Conservation (phyloP, 768 basidiomycete species). For the Calvatia gigantea region DNA sequence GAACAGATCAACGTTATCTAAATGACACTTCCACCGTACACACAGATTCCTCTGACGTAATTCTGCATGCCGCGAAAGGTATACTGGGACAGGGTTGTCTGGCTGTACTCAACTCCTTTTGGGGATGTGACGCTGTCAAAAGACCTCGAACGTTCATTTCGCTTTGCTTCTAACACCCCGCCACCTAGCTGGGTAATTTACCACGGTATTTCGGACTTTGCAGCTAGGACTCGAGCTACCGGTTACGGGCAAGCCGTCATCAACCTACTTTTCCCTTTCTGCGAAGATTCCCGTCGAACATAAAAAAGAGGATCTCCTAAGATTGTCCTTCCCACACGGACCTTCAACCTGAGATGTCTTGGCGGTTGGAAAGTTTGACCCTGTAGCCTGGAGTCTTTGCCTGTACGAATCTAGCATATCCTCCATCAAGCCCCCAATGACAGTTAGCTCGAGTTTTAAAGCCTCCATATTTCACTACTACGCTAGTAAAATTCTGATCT, state of each 20-base stretch:
- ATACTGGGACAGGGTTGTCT: neutral
- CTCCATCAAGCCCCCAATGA: too few relatives aligned
- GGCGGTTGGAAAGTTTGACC: neutral
- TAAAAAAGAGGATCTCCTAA: too few relatives aligned
- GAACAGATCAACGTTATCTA: too few relatives aligned
- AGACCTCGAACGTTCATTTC: neutral
- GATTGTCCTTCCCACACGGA: neutral
- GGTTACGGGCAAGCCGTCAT: too few relatives aligned
- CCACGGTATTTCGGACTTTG: neutral
- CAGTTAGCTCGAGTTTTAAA: too few relatives aligned
- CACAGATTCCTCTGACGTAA: too few relatives aligned
- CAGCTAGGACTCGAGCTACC: neutral
- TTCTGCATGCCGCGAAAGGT: neutral
- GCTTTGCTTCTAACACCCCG: neutral
- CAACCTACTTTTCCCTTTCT: neutral
- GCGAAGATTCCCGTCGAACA: neutral
- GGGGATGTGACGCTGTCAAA: neutral
- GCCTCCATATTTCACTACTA: too few relatives aligned
- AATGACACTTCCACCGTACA: too few relatives aligned
- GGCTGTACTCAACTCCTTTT: neutral
- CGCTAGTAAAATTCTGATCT: too few relatives aligned
- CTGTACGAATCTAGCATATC: too few relatives aligned
- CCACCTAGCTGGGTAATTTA: neutral
- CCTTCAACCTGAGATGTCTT: neutral
- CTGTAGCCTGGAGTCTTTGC: too few relatives aligned